Evolutionary conservation across 2,329 filamentous ascomycete species (phyloP), one percentile per base, ranked within the genome.

Genomic region (Eutypella sp.): DNA sequence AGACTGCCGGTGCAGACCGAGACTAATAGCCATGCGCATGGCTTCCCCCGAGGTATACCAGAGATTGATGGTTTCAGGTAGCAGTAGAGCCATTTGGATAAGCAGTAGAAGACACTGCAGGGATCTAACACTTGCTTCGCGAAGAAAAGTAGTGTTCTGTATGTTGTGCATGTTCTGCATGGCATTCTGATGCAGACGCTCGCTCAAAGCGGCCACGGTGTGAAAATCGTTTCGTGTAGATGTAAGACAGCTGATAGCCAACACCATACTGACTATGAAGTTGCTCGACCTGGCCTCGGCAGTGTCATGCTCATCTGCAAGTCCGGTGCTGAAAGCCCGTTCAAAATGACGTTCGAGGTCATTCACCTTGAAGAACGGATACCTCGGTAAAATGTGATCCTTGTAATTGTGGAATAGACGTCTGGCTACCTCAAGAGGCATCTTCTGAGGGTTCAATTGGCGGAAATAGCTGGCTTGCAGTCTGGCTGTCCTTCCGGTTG

Each of bases 21-120:
- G 27, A 18, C 27, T 24, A 3, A 43, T 31, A 20, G 41, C 41
- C 13, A 43, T 43, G 11, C 41, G 41, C n/a, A 43, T 24, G 8
- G 41, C 29, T 23, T 43, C 41, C 15, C 41, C 41, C 9, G n/a
- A 34, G 25, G 34, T 20, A 36, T 43, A 43, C 41, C 41, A 43
- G 6, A 43, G 27, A 25, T 43, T 43, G 25, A 31, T 19, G 6
- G 29, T 43, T 18, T 43, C 31, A 19, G 41, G 41, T 10, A 43
- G 27, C 18, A 43, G 19, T 9, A 43, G 18, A 8, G 27, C 41
- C 13, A 43, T 16, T 22, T 43, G 41, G 20, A 43, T 43, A 18
- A 36, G 31, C 6, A 43, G 29, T 7, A 43, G 29, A 8, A 43
- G 25, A 31, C 41, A 43, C 31, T 43, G 41, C 5, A 43, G 27